Evolutionary conservation across 441 rosid species (phyloP), one percentile per base, ranked within the genome.

Genomic region (Syzygium syzygioides): DNA sequence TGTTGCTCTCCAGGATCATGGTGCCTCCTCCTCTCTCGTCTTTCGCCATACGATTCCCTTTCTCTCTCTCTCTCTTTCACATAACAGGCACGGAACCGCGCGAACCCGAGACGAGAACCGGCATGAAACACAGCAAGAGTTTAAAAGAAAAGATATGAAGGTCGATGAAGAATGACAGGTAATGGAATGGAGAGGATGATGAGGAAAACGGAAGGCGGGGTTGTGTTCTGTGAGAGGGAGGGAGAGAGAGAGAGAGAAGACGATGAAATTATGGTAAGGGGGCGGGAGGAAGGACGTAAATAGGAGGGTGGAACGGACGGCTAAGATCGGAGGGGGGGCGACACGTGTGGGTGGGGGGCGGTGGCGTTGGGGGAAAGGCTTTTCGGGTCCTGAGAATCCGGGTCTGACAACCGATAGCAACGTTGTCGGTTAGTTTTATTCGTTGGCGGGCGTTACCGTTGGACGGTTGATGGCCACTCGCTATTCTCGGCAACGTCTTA

Each of bases 1-100:
- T 92, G 76, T 88, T 92, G 0, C 92, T 89, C 6, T 95, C 95
- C 25, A 91, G 91, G 56, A 94, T 92, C 94, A 91, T 92, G 55
- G 89, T 87, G 79, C 56, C 91, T 55, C 87, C 92, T 88, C 86
- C 91, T 90, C 85, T 64, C 76, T 87, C 89, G 86, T 87, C 89
- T 41, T 37, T 80, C 89, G 60, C 85, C 37, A 55, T 71, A 41
- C 20, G 14, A 4, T 37, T 30, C 32, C 50, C 9, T 54, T 62
- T 87, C 55, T 60, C 80, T 62, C n/a, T 60, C 9, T 68, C 85
- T 87, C 56, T 76, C 37, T 13, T 55, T 37, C 34, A 18, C 59
- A 57, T 60, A 62, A 53, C 80, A 45, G 14, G 60, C 52, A 23
- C 14, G 41, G 80, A 68, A 68, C 13, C 48, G 80, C 26, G 25